phyloP scores from a whole-genome alignment of 345 rosid genomes.

The Citrus australasica region DNA sequence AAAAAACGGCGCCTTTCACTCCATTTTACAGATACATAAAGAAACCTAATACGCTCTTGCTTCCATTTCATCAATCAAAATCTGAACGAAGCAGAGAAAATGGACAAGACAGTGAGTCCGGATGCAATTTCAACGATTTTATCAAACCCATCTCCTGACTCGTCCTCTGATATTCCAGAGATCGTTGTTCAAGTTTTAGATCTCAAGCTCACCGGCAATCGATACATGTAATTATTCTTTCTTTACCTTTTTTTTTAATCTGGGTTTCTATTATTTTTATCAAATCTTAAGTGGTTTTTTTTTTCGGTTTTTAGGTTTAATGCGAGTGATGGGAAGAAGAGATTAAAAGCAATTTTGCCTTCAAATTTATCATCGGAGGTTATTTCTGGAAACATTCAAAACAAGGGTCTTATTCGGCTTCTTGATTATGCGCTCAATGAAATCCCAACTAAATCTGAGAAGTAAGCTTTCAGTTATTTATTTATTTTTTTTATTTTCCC shows the following conservation, averaged over 20 bases:
- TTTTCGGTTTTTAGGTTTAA: constrained; percentile 43
- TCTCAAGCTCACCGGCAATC: constrained; percentile 76
- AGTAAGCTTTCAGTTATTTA: constrained; percentile 29
- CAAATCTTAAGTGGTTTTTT: background rate
- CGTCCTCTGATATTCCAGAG: constrained; percentile 43
- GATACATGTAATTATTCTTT: constrained; percentile 49
- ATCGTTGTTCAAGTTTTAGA: constrained; percentile 75
- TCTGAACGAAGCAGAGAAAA: constrained; percentile 3
- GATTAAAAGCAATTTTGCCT: constrained; percentile 61
- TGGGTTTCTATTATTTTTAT: background rate
- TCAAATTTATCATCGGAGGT: constrained; percentile 59
- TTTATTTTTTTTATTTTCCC: background rate
- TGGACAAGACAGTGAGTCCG: constrained; percentile 49
- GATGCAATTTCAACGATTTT: constrained; percentile 61
- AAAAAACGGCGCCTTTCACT: background rate
- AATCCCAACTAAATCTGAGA: constrained; percentile 75
- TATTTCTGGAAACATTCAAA: constrained; percentile 64
- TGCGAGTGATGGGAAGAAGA: constrained; percentile 78
- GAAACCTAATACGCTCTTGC: background rate
- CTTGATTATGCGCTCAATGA: constrained; percentile 77
- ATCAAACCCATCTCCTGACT: constrained; percentile 65
- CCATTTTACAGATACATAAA: background rate
- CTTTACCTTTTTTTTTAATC: background rate
- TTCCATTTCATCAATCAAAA: background rate
- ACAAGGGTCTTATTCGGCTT: constrained; percentile 65